Base-by-base conservation (phyloP, 2,329 filamentous ascomycete species). In the Sclerotinia trifoliorum region DNA sequence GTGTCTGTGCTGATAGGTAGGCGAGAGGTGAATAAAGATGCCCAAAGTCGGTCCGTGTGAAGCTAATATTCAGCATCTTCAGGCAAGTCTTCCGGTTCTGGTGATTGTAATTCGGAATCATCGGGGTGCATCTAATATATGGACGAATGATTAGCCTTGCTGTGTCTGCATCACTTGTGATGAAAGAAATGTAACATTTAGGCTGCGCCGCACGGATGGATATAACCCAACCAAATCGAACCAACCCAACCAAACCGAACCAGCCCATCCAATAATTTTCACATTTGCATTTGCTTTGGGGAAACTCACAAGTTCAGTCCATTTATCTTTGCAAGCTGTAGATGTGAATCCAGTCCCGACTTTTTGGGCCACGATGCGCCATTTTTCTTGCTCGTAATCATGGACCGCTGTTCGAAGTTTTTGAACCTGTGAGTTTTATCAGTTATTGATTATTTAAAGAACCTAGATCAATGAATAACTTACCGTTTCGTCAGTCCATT, bases 401-500 rank as follows among this genome's bases (percentile, higher is more conserved):
- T 91, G 88, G 73, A 94, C 86, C 6, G 91, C 90, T 67, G 85
- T 88, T 71, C 87, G 89, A 74, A 95, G 86, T 79, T 92, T 92
- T 78, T 90, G 85, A 73, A 94, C 88, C 92, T 94, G 56, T 29
- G 48, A 54, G 46, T 72, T 70, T 61, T 29, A 64, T 76, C 69
- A 77, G 72, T 35, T 29, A 49, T 73, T 72, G 58, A 71, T 58
- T n/a, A 32, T 26, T 21, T 3, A 21, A 54, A 55, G 65, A 35
- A 19, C 35, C 8, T n/a, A 52, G 2, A 26, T 11, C 5, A 32
- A 35, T 42, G 10, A n/a, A n/a, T 61, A 55, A 80, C 89, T 81
- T 84, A 97, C 94, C 83, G 92, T 95, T 77, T 97, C 93, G 73
- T 96, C 92, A 63, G 91, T 96, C 94, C 94, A 97, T 75, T 93